A percentile compares a stretch with the other conserved stretches of the same genome.
Evolutionary conservation across 805 yeast genomes (phyloP).

Genomic region (Myxozyma kluyveri): DNA sequence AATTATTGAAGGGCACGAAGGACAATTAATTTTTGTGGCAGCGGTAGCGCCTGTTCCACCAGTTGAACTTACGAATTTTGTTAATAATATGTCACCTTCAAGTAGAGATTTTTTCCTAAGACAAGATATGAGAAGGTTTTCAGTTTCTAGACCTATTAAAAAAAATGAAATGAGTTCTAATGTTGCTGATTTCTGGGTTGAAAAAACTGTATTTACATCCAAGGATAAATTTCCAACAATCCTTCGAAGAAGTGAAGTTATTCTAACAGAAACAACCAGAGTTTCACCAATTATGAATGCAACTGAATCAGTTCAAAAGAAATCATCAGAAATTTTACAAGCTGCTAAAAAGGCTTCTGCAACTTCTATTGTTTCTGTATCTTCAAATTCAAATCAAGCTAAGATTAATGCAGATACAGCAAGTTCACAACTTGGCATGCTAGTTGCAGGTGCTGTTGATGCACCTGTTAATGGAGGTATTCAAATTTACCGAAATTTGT

Average conservation of each 20-base stretch:
- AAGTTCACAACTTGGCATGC: constrained; percentile 49
- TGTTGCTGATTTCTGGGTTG: constrained; percentile 75
- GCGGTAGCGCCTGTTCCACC: constrained; percentile 68
- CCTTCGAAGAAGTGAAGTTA: constrained; percentile 78
- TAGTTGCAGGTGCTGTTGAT: constrained; percentile 69
- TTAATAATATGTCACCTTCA: constrained; percentile 41
- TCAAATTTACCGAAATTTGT: constrained; percentile 72
- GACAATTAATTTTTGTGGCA: constrained; percentile 68
- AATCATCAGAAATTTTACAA: constrained; percentile 69
- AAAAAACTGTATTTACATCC: constrained; percentile 77
- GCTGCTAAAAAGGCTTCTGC: constrained; percentile 47
- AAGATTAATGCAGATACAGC: constrained; percentile 24
- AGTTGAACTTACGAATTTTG: constrained; percentile 63
- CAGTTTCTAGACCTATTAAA: constrained; percentile 66
- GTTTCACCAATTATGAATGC: constrained; percentile 87
- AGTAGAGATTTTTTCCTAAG: constrained; percentile 73
- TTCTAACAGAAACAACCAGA: constrained; percentile 47
- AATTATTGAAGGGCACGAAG: constrained; percentile 39
- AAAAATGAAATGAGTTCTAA: neutral
- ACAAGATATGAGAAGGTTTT: constrained; percentile 66
- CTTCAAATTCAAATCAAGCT: neutral
- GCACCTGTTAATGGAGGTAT: constrained; percentile 94
- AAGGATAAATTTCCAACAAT: constrained; percentile 77
- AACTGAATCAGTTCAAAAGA: constrained; percentile 58
- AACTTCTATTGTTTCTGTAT: constrained; percentile 16